A percentile compares a stretch with the other conserved stretches of the same genome.
phyloP scores from a whole-genome alignment of 768 basidiomycete genomes.

The Hydnum rufescens region DNA sequence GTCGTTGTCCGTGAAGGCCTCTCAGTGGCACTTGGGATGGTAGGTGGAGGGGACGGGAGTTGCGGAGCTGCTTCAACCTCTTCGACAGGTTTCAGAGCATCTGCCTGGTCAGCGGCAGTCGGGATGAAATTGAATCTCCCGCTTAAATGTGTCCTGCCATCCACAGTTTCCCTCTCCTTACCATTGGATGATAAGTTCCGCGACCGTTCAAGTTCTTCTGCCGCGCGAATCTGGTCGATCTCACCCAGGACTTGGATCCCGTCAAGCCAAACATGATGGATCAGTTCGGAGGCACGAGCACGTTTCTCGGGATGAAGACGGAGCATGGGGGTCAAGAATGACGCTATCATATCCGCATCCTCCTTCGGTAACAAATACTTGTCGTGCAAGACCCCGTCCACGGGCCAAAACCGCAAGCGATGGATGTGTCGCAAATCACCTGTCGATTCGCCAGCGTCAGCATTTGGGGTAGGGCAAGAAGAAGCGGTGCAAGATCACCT shows the following conservation, averaged over 20 bases:
- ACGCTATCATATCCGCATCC: constrained; percentile 63
- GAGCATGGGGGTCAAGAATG: constrained; percentile 80
- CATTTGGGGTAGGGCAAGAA: background rate
- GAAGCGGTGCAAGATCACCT: constrained; percentile 30
- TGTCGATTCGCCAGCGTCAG: constrained; percentile 12
- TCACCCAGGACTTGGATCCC: constrained; percentile 77
- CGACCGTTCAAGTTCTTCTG: constrained; percentile 19
- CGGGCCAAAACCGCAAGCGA: constrained; percentile 83
- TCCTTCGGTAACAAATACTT: constrained; percentile 82
- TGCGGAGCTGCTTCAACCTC: no score
- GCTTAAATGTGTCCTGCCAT: background rate
- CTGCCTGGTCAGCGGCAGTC: background rate
- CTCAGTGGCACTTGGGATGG: no score
- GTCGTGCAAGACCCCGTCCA: constrained; percentile 66
- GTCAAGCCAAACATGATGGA: constrained; percentile 74
- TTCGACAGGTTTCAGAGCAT: constrained; percentile 1
- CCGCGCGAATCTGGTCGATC: constrained; percentile 53
- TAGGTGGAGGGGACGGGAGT: no score
- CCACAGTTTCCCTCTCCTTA: background rate
- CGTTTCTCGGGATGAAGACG: constrained; percentile 74
- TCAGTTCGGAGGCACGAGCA: constrained; percentile 70
- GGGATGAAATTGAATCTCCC: background rate
- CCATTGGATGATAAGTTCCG: background rate
- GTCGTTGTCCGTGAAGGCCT: no score
- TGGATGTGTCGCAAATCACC: constrained; percentile 85